Conservation (phyloP, 2,329 filamentous ascomycete genomes). For the Aspergillus arachidicola region DNA sequence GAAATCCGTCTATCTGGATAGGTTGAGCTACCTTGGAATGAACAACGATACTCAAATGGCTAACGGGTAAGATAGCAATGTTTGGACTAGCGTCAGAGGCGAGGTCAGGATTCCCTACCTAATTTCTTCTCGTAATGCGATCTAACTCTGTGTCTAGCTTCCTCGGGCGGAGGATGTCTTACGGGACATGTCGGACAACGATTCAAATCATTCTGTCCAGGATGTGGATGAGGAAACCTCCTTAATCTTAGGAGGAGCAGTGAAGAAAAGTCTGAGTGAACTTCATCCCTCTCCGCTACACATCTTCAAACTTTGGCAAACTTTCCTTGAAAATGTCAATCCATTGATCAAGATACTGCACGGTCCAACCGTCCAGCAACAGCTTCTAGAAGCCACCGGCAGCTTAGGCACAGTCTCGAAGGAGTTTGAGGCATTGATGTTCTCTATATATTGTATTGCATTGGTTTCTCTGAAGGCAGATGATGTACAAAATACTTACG, state of each 20-base stretch:
- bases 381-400: constrained; percentile 63
- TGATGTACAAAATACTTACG: constrained; percentile 52
- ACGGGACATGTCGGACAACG: constrained; percentile 7
- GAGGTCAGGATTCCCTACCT: constrained; percentile 1
- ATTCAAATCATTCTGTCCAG: not conserved
- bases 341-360: constrained; percentile 69
- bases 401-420: constrained; percentile 57
- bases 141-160: constrained; percentile 1
- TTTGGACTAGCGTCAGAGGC: constrained; percentile 9
- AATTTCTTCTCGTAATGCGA: not conserved
- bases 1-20: constrained; percentile 11
- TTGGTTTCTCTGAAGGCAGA: constrained; percentile 57
- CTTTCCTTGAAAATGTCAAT: constrained; percentile 70
- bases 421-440: constrained; percentile 68
- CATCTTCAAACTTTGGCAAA: constrained; percentile 59
- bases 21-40: not conserved
- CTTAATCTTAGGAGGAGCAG: not conserved
- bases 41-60: not conserved
- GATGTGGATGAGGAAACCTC: constrained; percentile 2
- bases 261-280: constrained; percentile 3
- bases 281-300: constrained; percentile 25
- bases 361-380: constrained; percentile 63
- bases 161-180: constrained; percentile 6
- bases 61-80: constrained; percentile 8
- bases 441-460: constrained; percentile 64